phyloP scores from a whole-genome alignment of 169 alveolate species.

The Eimeria necatrix region DNA sequence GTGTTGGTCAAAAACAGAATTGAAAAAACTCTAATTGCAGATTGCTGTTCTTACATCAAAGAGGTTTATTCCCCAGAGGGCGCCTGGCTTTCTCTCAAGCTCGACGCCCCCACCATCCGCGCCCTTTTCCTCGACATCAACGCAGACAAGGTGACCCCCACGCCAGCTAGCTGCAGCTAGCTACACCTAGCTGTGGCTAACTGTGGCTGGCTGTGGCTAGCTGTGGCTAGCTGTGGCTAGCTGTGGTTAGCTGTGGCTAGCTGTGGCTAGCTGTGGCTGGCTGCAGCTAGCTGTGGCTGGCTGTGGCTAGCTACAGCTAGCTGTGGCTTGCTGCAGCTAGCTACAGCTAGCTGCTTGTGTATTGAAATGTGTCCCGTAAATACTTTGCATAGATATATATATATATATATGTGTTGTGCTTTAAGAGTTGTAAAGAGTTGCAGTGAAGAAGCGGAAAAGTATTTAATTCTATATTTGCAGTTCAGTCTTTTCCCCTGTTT shows the following conservation, averaged over 20 bases:
- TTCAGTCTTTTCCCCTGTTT: too few species aligned
- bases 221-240: not conserved
- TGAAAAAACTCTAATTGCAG: conserved; percentile 88
- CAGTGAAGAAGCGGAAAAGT: too few species aligned
- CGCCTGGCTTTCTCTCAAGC: conserved; percentile 92
- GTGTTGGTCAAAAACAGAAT: conserved; percentile 91
- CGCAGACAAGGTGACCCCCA: conserved; percentile 87
- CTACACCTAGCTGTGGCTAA: not conserved
- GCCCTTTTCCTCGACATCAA: conserved; percentile 91
- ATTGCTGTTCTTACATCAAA: conserved; percentile 91
- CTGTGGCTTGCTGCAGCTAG: not conserved
- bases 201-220: not conserved
- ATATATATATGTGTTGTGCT: too few species aligned
- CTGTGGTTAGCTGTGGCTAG: too few species aligned
- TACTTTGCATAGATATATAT: too few species aligned
- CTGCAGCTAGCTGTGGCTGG: too few species aligned
- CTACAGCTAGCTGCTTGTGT: not conserved
- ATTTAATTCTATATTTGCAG: too few species aligned
- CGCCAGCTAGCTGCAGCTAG: not conserved
- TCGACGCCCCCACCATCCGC: conserved; percentile 91
- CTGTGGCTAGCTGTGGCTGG: too few species aligned
- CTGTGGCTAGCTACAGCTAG: too few species aligned
- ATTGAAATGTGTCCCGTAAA: too few species aligned
- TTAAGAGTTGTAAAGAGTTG: too few species aligned
- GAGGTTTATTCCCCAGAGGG: conserved; percentile 95